These are phyloP conservation scores for Metschnikowia koreensis DNA, from an alignment of 805 yeast species.

Conservation along the genomic window DNA sequence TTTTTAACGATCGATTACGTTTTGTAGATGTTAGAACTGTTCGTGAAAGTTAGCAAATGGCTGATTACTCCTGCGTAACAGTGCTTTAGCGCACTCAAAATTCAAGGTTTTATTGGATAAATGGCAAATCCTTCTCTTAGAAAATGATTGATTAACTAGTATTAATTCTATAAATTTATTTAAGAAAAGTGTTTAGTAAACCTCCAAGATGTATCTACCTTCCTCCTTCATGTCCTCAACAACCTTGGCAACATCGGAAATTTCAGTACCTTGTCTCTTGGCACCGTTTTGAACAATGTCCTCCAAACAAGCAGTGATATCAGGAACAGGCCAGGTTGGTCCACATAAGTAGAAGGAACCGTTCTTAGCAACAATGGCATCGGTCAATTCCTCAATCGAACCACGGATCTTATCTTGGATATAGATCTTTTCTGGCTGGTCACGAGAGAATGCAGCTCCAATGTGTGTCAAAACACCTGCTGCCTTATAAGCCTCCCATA, in stretches of 20 bases:
- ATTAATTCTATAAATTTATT: too few species aligned
- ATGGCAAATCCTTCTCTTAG: too few species aligned
- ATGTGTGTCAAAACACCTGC: constrained; percentile 91
- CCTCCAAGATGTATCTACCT: constrained; percentile 90
- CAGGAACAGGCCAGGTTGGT: constrained; percentile 99
- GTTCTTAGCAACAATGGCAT: constrained; percentile 70
- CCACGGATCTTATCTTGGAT: constrained; percentile 92
- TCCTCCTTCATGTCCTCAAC: constrained; percentile 93
- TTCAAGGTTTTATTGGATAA: too few species aligned
- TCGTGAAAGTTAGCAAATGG: too few species aligned
- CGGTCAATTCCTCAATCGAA: constrained; percentile 66
- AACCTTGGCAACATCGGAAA: constrained; percentile 69
- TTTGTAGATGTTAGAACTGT: not conserved
- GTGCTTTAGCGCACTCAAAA: too few species aligned
- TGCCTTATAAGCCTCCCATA: constrained; percentile 94
- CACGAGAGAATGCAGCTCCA: constrained; percentile 98
- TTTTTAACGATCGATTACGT: not conserved
- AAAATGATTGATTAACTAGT: too few species aligned
- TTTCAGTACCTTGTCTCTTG: constrained; percentile 53
- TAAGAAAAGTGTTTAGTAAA: constrained; percentile 50
- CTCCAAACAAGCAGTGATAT: constrained; percentile 83
- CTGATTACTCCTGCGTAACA: too few species aligned
- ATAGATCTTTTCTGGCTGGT: constrained; percentile 90
- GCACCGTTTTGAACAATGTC: constrained; percentile 79
- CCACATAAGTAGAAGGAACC: constrained; percentile 97